These are phyloP conservation scores for Hibiscus mutabilis DNA, from an alignment of 345 rosid species.

Conservation along the genomic window DNA sequence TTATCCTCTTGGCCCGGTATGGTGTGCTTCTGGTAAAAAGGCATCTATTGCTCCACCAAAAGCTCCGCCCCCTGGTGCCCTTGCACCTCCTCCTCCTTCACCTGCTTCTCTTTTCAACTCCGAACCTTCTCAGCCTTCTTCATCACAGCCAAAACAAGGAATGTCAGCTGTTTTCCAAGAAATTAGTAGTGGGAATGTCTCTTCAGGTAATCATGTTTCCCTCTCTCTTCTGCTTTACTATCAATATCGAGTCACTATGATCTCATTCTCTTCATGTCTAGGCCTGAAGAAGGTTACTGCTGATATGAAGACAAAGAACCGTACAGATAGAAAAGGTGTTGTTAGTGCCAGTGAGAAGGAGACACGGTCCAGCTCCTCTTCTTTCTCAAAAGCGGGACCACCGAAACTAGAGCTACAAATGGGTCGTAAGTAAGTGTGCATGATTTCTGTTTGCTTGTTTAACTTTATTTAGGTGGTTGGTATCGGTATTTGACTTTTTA, in stretches of 20 bases:
- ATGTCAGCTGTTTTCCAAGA: slow-evolving; percentile 96
- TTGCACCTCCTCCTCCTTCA: slow-evolving; percentile 89
- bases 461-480: slow-evolving; percentile 11
- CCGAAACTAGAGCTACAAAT: slow-evolving; percentile 94
- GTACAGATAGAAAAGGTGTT: slow-evolving; percentile 63
- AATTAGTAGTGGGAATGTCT: slow-evolving; percentile 63
- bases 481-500: slow-evolving; percentile 12
- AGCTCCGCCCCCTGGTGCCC: slow-evolving; percentile 43
- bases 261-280: slow-evolving; percentile 22
- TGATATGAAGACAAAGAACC: slow-evolving; percentile 94
- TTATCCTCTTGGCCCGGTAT: slow-evolving; percentile 86
- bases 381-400: slow-evolving; percentile 73
- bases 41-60: slow-evolving; percentile 46
- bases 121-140: slow-evolving; percentile 65
- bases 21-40: slow-evolving; percentile 62
- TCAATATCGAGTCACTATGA: slow-evolving; percentile 9
- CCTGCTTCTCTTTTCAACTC: slow-evolving; percentile 65
- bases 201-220: slow-evolving; percentile 46
- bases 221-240: slow-evolving; percentile 1
- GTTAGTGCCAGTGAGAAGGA: slow-evolving; percentile 58
- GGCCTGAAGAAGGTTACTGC: slow-evolving; percentile 84
- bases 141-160: slow-evolving; percentile 74
- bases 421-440: slow-evolving; percentile 82
- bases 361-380: slow-evolving; percentile 36
- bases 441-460: background rate